These are phyloP conservation scores for Modicella reniformis DNA, from an alignment of 371 early-diverging fungal genomes.

Conservation along the genomic window DNA sequence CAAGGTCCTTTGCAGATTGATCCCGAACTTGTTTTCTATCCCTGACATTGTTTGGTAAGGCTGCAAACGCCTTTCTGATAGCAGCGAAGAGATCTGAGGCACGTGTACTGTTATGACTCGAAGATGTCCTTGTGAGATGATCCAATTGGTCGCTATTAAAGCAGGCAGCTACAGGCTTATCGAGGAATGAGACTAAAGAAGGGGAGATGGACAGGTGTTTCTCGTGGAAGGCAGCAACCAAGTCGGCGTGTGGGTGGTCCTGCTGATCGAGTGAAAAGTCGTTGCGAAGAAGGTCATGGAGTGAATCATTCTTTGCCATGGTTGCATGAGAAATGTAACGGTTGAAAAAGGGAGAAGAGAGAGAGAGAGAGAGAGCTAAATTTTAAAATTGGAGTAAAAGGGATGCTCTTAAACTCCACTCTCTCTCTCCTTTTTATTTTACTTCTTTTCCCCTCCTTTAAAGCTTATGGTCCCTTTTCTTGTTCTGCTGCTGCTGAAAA, in stretches of 20 bases:
- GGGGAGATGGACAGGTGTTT: not conserved
- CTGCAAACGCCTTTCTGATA: conserved; percentile 24
- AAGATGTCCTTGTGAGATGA: not conserved
- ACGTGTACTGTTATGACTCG: not conserved
- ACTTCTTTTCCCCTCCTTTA: conserved; percentile 7
- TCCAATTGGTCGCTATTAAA: conserved; percentile 4
- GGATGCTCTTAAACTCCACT: not conserved
- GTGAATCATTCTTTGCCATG: not conserved
- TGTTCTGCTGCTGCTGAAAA: conserved; percentile 17
- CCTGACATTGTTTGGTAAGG: not conserved
- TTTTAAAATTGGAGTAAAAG: not conserved
- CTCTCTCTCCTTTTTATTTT: not conserved
- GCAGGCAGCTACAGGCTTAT: conserved; percentile 21
- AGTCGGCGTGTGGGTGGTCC: conserved; percentile 6
- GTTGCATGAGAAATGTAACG: not conserved
- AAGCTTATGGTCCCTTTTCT: not conserved
- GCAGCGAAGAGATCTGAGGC: conserved; percentile 7
- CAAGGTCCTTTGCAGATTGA: not conserved
- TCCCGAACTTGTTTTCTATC: not conserved
- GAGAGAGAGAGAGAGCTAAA: not conserved
- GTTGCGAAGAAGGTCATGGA: conserved; percentile 8
- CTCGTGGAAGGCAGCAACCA: conserved; percentile 7
- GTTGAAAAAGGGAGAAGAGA: not conserved
- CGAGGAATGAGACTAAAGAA: not conserved
- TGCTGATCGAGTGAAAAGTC: conserved; percentile 2